phyloP scores from a whole-genome alignment of 305 asterid species.

The Striga hermonthica region DNA sequence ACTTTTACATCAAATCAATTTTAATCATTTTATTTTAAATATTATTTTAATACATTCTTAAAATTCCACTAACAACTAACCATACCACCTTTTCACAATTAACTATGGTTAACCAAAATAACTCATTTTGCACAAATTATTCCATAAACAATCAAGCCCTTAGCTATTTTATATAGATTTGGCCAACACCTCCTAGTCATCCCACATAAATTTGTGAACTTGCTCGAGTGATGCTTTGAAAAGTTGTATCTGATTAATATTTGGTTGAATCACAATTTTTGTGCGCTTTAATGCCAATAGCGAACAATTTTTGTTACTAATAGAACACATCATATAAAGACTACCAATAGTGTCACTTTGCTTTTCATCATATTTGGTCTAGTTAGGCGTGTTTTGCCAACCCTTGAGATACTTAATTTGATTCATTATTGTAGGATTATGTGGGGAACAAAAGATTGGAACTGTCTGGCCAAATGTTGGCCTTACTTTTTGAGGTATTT shows the following conservation, averaged over 20 bases:
- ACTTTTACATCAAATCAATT: too few species aligned
- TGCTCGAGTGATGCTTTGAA: neutral
- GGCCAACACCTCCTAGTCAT: too few species aligned
- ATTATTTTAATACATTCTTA: too few species aligned
- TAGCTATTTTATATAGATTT: too few species aligned
- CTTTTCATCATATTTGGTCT: conserved; percentile 12
- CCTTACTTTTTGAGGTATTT: conserved; percentile 89
- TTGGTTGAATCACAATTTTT: neutral
- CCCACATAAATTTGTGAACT: too few species aligned
- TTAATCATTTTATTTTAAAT: too few species aligned
- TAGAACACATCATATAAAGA: neutral
- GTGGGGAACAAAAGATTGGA: conserved; percentile 97
- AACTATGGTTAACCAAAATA: too few species aligned
- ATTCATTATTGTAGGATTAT: conserved; percentile 56
- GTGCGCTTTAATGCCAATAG: too few species aligned
- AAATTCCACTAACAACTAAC: too few species aligned
- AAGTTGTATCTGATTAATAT: conserved; percentile 15
- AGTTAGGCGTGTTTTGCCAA: conserved; percentile 10
- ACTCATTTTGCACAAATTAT: too few species aligned
- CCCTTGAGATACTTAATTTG: conserved; percentile 23
- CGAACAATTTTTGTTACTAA: neutral
- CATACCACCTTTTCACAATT: too few species aligned
- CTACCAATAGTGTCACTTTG: conserved; percentile 9
- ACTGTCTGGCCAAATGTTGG: conserved; percentile 82
- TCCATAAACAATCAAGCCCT: too few species aligned